Evolutionary conservation across 2,329 filamentous ascomycete species (phyloP).

Genomic region (Paraphaeosphaeria sporulosa): DNA sequence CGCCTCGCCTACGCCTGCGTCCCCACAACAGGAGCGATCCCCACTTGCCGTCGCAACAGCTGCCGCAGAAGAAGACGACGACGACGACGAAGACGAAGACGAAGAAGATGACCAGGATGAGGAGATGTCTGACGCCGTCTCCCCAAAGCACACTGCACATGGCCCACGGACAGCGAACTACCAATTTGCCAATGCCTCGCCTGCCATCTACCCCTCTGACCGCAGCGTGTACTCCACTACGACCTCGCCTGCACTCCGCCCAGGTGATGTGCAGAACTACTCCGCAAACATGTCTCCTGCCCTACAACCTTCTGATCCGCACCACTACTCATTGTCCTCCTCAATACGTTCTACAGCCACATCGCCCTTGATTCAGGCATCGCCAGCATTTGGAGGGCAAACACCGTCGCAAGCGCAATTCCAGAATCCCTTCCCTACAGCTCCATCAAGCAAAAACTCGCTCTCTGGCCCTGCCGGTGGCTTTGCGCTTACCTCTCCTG

Average conservation of each 20-base stretch:
- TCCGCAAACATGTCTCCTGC: slow-evolving; percentile 54
- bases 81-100: slow-evolving; percentile 55
- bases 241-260: slow-evolving; percentile 50
- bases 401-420: slow-evolving; percentile 39
- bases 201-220: slow-evolving; percentile 48
- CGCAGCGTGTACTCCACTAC: slow-evolving; percentile 45
- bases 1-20: slow-evolving; percentile 37
- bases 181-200: slow-evolving; percentile 41
- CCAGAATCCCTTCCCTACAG: slow-evolving; percentile 39
- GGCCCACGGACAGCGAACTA: slow-evolving; percentile 26
- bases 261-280: slow-evolving; percentile 56
- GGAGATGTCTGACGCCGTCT: slow-evolving; percentile 49
- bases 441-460: slow-evolving; percentile 35
- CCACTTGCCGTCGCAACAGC: slow-evolving; percentile 25
- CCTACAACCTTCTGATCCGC: slow-evolving; percentile 53
- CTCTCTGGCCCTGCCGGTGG: slow-evolving; percentile 34
- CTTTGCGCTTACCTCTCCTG: slow-evolving; percentile 48
- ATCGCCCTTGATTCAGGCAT: slow-evolving; percentile 45
- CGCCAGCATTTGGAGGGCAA: slow-evolving; percentile 53
- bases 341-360: slow-evolving; percentile 47
- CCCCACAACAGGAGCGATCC: slow-evolving; percentile 33
- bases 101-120: slow-evolving; percentile 59
- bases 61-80: slow-evolving; percentile 48
- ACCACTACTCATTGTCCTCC: slow-evolving; percentile 56
- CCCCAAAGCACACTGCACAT: slow-evolving; percentile 33